phyloP scores from a whole-genome alignment of 2,329 filamentous ascomycete genomes.

The Ceratocystiopsis sp. region DNA sequence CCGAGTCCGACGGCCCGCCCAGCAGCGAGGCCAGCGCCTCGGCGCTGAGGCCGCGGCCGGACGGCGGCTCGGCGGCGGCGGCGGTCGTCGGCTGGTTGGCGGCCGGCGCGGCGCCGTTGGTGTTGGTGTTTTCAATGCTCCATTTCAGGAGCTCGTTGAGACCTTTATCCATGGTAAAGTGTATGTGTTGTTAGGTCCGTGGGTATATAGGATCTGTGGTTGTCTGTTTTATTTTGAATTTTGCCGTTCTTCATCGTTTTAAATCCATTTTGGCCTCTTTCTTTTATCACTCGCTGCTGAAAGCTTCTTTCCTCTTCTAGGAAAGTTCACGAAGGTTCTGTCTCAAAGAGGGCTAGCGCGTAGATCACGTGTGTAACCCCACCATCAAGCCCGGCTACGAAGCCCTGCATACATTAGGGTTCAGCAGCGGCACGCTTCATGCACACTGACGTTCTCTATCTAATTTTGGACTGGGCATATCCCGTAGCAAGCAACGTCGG shows the following conservation, averaged over 20 bases:
- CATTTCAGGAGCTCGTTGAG: constrained; percentile 21
- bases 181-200: too few relatives aligned
- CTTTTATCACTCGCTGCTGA: neutral
- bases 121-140: constrained; percentile 17
- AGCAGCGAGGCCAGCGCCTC: constrained; percentile 58
- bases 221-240: neutral
- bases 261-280: neutral
- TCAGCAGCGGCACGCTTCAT: too few relatives aligned
- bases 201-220: too few relatives aligned
- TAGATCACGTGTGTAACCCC: neutral
- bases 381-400: too few relatives aligned
- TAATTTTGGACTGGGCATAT: too few relatives aligned
- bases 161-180: constrained; percentile 15
- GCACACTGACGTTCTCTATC: too few relatives aligned
- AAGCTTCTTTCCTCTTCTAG: constrained; percentile 13
- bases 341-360: constrained; percentile 14
- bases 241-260: neutral
- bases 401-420: too few relatives aligned
- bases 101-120: constrained; percentile 6
- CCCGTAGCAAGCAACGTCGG: too few relatives aligned
- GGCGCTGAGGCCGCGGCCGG: constrained; percentile 37
- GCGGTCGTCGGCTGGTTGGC: constrained; percentile 8
- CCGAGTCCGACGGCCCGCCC: constrained; percentile 75
- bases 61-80: constrained; percentile 13
- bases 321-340: constrained; percentile 21